These are phyloP conservation scores for Leersia perrieri DNA, from an alignment of 176 grass and related monocot species.

Conservation along the genomic window DNA sequence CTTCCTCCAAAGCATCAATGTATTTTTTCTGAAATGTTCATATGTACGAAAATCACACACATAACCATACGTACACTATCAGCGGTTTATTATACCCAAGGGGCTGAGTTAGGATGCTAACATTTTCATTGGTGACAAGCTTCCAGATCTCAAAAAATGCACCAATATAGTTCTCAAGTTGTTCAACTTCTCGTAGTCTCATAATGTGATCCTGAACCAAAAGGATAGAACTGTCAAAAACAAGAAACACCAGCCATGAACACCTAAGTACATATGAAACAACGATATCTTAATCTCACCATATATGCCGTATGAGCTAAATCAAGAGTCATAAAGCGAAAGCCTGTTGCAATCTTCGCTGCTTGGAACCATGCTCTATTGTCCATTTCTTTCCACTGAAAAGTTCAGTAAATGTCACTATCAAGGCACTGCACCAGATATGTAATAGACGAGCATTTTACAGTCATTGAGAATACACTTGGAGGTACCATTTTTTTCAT, in stretches of 20 bases:
- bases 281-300: not conserved
- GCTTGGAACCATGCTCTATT: not conserved
- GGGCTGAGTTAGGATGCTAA: not conserved
- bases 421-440: not conserved
- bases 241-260: not conserved
- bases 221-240: not conserved
- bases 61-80: not conserved
- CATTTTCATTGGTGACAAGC: not conserved
- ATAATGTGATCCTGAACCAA: not conserved
- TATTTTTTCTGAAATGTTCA: no score
- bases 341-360: conserved; percentile 5
- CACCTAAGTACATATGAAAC: not conserved
- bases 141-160: conserved; percentile 1
- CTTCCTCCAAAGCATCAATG: no score
- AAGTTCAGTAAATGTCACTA: not conserved
- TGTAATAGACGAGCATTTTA: no score
- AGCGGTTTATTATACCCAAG: not conserved
- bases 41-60: no score
- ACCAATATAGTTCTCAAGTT: not conserved
- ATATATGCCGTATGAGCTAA: conserved; percentile 9
- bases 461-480: no score
- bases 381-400: not conserved
- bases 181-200: not conserved
- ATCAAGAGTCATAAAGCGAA: not conserved
- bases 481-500: no score